phyloP scores from a whole-genome alignment of 2,329 filamentous ascomycete species.

The Fusarium citri region DNA sequence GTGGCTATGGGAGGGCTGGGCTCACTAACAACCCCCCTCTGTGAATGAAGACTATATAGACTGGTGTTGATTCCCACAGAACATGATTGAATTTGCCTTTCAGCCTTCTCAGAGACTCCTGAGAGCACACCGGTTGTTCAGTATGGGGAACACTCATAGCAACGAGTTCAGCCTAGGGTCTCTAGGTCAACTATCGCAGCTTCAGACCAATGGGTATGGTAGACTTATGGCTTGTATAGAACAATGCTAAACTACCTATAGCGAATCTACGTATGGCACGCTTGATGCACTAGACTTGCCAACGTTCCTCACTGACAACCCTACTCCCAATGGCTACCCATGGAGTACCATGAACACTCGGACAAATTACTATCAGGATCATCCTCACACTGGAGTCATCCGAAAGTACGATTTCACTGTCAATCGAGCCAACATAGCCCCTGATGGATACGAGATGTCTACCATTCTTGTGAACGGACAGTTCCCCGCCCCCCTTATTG shows the following conservation, averaged over 20 bases:
- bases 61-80: slow-evolving; percentile 7
- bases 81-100: not conserved
- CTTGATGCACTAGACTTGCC: slow-evolving; percentile 53
- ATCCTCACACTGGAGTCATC: slow-evolving; percentile 65
- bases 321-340: slow-evolving; percentile 61
- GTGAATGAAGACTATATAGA: slow-evolving; percentile 34
- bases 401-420: slow-evolving; percentile 66
- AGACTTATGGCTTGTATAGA: not conserved
- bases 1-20: slow-evolving; percentile 17
- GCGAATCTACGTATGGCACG: slow-evolving; percentile 57
- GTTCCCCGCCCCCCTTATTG: slow-evolving; percentile 75
- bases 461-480: slow-evolving; percentile 73
- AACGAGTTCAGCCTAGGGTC: slow-evolving; percentile 26
- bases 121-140: slow-evolving; percentile 5
- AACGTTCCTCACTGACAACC: slow-evolving; percentile 61
- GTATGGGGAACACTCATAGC: slow-evolving; percentile 41
- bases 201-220: slow-evolving; percentile 42
- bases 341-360: slow-evolving; percentile 61
- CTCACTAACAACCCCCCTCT: not conserved
- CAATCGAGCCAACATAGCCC: slow-evolving; percentile 61
- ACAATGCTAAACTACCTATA: slow-evolving; percentile 26
- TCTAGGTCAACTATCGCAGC: slow-evolving; percentile 35
- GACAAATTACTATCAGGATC: slow-evolving; percentile 63
- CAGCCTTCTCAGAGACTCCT: slow-evolving; percentile 10
- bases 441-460: slow-evolving; percentile 65